Evolutionary conservation across 2,329 filamentous ascomycete genomes (phyloP).

Genomic region (Trichoderma brevicompactum): DNA sequence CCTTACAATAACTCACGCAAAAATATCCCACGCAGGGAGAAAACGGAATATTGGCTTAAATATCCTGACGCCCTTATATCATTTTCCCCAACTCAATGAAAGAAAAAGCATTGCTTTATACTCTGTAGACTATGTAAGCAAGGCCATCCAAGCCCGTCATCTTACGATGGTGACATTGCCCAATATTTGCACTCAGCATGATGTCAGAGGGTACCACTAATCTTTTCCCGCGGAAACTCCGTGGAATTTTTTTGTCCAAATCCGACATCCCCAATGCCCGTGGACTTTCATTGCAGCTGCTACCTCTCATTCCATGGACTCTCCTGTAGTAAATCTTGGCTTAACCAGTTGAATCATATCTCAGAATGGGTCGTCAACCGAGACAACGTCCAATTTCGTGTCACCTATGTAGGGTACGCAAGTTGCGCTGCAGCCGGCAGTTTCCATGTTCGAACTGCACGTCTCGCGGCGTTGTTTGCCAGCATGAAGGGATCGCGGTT

Average conservation of each 20-base stretch:
- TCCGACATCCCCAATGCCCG: conserved; percentile 4
- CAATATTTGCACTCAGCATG: background rate
- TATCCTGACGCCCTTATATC: too few species aligned
- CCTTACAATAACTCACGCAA: too few species aligned
- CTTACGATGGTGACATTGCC: too few species aligned
- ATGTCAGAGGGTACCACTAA: conserved; percentile 3
- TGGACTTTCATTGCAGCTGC: conserved; percentile 9
- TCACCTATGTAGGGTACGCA: conserved; percentile 43
- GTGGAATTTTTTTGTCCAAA: conserved; percentile 9
- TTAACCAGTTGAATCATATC: conserved; percentile 13
- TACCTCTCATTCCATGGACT: conserved; percentile 20
- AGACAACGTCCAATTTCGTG: conserved; percentile 44
- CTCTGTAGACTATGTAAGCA: background rate
- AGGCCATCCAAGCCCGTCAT: too few species aligned
- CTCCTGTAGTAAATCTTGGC: conserved; percentile 14
- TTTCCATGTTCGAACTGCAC: conserved; percentile 46
- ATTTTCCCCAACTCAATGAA: too few species aligned
- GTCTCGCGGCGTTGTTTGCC: conserved; percentile 42
- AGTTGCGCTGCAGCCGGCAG: conserved; percentile 44
- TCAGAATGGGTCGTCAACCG: conserved; percentile 40
- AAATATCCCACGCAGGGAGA: too few species aligned
- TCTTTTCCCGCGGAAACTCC: conserved; percentile 12
- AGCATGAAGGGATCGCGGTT: conserved; percentile 30
- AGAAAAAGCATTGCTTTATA: too few species aligned
- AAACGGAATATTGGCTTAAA: too few species aligned